A percentile compares a stretch with the other conserved stretches of the same genome.
These are phyloP conservation scores for Teratosphaeriaceae sp. DNA, from an alignment of 2,329 filamentous ascomycete genomes.

Conservation along the genomic window DNA sequence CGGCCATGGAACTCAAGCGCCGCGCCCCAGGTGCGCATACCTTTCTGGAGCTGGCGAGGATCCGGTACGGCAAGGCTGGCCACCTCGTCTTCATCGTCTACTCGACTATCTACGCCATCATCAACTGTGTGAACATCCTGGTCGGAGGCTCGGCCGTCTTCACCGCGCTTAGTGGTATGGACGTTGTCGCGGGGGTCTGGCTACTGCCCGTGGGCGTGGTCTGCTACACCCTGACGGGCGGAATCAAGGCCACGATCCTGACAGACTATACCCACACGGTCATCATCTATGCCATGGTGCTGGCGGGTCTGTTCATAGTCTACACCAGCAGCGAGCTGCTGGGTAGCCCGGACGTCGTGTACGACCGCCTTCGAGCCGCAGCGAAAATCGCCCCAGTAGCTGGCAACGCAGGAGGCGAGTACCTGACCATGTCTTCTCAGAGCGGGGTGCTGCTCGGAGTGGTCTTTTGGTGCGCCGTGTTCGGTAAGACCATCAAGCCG, in stretches of 20 bases:
- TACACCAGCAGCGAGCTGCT: conserved; percentile 15
- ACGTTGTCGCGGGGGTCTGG: conserved; percentile 17
- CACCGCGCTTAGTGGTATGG: conserved; percentile 20
- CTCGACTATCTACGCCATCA: conserved; percentile 6
- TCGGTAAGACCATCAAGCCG: no score
- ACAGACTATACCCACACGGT: conserved; percentile 23
- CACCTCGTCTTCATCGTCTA: conserved; percentile 10
- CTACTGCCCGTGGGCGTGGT: conserved; percentile 23
- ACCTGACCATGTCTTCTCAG: conserved; percentile 19
- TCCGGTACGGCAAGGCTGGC: conserved; percentile 11
- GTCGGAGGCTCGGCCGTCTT: conserved; percentile 17
- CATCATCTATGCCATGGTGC: conserved; percentile 19
- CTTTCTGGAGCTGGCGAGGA: conserved; percentile 16
- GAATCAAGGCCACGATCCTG: conserved; percentile 22
- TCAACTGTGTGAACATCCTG: conserved; percentile 12
- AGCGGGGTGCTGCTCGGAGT: conserved; percentile 21
- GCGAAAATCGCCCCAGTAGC: conserved; percentile 14
- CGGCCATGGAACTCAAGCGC: conserved; percentile 16
- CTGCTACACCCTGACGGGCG: conserved; percentile 23
- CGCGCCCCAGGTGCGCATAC: conserved; percentile 14
- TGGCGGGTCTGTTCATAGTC: conserved; percentile 16
- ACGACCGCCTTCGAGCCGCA: conserved; percentile 20
- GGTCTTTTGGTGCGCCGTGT: conserved; percentile 13
- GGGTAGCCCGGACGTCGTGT: conserved; percentile 20
- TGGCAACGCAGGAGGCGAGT: conserved; percentile 24